phyloP scores from a whole-genome alignment of 2,329 filamentous ascomycete genomes.

The Microcyclospora tardicrescens region DNA sequence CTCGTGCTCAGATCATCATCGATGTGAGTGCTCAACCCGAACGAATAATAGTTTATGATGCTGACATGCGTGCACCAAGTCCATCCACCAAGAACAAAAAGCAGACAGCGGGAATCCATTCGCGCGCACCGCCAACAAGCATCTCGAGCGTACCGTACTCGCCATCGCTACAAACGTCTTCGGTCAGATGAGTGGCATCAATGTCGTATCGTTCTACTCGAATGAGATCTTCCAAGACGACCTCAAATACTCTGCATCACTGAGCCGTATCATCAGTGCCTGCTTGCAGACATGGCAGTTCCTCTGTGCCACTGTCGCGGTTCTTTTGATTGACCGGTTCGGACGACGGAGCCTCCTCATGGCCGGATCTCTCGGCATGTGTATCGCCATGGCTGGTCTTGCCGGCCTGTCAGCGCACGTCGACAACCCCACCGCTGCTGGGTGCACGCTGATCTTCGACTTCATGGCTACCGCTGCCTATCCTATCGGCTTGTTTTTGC shows the following conservation, averaged over 20 bases:
- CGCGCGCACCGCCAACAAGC: conserved; percentile 12
- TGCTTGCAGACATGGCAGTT: conserved; percentile 20
- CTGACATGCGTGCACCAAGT: conserved; percentile 2
- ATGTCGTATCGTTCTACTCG: conserved; percentile 17
- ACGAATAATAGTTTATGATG: too few species aligned
- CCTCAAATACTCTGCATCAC: conserved; percentile 10
- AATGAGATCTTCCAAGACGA: conserved; percentile 13
- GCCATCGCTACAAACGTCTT: conserved; percentile 15
- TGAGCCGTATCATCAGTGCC: conserved; percentile 13
- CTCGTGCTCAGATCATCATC: conserved; percentile 8
- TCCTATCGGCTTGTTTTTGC: conserved; percentile 18
- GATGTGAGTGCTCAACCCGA: too few species aligned
- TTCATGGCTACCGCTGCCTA: conserved; percentile 16
- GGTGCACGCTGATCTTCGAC: conserved; percentile 15
- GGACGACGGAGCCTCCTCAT: conserved; percentile 18
- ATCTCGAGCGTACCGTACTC: conserved; percentile 15
- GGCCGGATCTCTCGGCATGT: conserved; percentile 15
- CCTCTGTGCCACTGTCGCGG: conserved; percentile 11
- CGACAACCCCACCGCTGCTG: conserved; percentile 9
- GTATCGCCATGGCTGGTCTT: conserved; percentile 13
- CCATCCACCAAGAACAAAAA: conserved; percentile 10
- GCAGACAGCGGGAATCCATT: conserved; percentile 14
- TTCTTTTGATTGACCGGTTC: conserved; percentile 20
- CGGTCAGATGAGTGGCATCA: conserved; percentile 14
- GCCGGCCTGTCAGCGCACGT: conserved; percentile 12